These are phyloP conservation scores for Podosphaera xanthii DNA, from an alignment of 2,329 filamentous ascomycete species.

Conservation along the genomic window DNA sequence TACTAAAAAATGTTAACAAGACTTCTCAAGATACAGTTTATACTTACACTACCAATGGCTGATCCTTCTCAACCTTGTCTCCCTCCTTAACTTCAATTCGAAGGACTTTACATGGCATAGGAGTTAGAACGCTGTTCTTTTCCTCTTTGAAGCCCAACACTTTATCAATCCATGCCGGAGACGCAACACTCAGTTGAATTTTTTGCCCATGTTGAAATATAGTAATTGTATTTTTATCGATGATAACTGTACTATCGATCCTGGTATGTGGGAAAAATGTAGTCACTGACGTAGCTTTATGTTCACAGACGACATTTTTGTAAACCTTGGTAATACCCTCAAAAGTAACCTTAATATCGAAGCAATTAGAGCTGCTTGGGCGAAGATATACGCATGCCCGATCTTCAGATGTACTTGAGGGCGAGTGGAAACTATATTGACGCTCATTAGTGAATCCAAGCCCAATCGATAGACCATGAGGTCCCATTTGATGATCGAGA, in stretches of 20 bases:
- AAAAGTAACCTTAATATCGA: slow-evolving; percentile 23
- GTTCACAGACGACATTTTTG: slow-evolving; percentile 23
- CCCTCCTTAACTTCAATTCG: slow-evolving; percentile 73
- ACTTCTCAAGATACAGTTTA: slow-evolving; percentile 10
- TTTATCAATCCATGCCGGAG: slow-evolving; percentile 66
- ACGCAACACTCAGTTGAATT: slow-evolving; percentile 31
- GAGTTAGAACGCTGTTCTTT: slow-evolving; percentile 63
- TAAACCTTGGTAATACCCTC: slow-evolving; percentile 19
- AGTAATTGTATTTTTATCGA: slow-evolving; percentile 36
- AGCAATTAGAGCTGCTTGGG: slow-evolving; percentile 18
- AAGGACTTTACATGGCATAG: slow-evolving; percentile 94
- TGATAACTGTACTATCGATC: slow-evolving; percentile 56
- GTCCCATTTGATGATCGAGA: slow-evolving; percentile 13
- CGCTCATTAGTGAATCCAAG: slow-evolving; percentile 18
- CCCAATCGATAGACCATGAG: slow-evolving; percentile 27
- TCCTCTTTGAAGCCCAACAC: slow-evolving; percentile 64
- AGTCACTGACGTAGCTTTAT: slow-evolving; percentile 25
- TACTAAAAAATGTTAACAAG: slow-evolving; percentile 20
- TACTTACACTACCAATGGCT: slow-evolving; percentile 60
- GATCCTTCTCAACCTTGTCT: slow-evolving; percentile 60
- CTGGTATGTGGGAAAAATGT: slow-evolving; percentile 67
- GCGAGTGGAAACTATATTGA: slow-evolving; percentile 11
- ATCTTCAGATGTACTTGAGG: slow-evolving; percentile 3
- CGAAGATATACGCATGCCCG: slow-evolving; percentile 11
- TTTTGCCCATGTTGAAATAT: slow-evolving; percentile 51